Percentiles rank a stretch among this genome's conserved stretches.
Evolutionary conservation across 495 filamentous ascomycete species (phyloP).

Genomic region (Penicillium alfredii): DNA sequence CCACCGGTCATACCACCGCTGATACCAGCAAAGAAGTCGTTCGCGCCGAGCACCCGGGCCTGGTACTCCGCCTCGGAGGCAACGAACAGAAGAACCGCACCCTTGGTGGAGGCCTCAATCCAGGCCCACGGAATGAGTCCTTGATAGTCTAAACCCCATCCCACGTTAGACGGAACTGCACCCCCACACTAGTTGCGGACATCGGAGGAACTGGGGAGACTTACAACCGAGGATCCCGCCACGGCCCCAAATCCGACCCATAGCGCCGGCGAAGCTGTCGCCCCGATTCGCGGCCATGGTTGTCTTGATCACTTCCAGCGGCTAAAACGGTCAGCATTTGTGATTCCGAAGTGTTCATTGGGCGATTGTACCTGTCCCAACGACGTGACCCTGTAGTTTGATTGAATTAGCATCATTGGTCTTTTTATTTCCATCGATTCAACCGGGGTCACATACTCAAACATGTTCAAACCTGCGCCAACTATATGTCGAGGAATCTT

Average conservation of each 20-base stretch:
- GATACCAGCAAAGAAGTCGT: constrained; percentile 83
- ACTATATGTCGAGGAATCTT: constrained; percentile 52
- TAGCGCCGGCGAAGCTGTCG: constrained; percentile 77
- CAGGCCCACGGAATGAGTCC: constrained; percentile 99
- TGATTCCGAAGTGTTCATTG: not conserved
- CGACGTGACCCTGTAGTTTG: constrained; percentile 66
- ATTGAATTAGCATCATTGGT: constrained; percentile 10
- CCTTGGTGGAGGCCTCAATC: constrained; percentile 99
- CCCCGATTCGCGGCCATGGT: constrained; percentile 96
- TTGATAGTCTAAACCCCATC: constrained; percentile 73
- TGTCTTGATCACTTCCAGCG: constrained; percentile 97
- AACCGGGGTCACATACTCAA: constrained; percentile 56
- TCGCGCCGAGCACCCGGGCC: constrained; percentile 72
- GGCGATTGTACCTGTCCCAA: constrained; percentile 63
- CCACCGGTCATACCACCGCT: constrained; percentile 87
- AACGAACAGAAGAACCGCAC: constrained; percentile 97
- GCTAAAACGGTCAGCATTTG: constrained; percentile 46
- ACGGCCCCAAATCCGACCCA: constrained; percentile 84
- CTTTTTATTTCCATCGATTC: constrained; percentile 1
- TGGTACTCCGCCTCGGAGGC: constrained; percentile 96
- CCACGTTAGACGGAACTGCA: no score
- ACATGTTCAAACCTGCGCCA: constrained; percentile 95
- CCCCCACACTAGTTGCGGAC: constrained; percentile 16
- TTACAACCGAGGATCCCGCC: constrained; percentile 93
- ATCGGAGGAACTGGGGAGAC: constrained; percentile 37